Conservation (phyloP, 2,329 filamentous ascomycete genomes). For the Trichothecium sympodiale region DNA sequence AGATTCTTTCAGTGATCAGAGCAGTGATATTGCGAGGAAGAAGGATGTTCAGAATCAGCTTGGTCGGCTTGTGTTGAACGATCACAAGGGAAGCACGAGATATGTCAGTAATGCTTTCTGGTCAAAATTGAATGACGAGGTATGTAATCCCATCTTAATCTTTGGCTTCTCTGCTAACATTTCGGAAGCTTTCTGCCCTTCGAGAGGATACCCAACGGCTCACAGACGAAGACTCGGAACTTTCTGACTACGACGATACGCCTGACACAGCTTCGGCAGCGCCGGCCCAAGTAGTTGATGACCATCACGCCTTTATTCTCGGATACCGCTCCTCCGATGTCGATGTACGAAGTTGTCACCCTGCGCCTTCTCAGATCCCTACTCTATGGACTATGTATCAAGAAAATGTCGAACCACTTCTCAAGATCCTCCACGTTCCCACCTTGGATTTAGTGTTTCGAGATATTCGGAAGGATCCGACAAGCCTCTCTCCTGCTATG, state of each 20-base stretch:
- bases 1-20: constrained; percentile 19
- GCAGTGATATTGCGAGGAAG: constrained; percentile 15
- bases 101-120: constrained; percentile 72
- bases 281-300: constrained; percentile 13
- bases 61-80: constrained; percentile 59
- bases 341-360: constrained; percentile 53
- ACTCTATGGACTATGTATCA: constrained; percentile 61
- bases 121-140: constrained; percentile 66
- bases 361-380: constrained; percentile 51
- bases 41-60: constrained; percentile 35
- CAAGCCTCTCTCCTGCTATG: constrained; percentile 42
- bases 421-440: constrained; percentile 62
- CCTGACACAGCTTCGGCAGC: constrained; percentile 23
- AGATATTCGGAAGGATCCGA: constrained; percentile 46
- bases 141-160: constrained; percentile 16
- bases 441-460: constrained; percentile 51
- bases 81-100: constrained; percentile 54
- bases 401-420: constrained; percentile 62
- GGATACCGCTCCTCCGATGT: constrained; percentile 63
- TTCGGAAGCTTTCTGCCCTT: constrained; percentile 24
- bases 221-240: constrained; percentile 31
- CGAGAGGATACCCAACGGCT: constrained; percentile 38
- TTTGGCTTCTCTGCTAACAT: background rate
- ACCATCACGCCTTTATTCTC: constrained; percentile 62
- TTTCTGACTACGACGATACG: constrained; percentile 52